These are phyloP conservation scores for Kitagawia praeruptora DNA, from an alignment of 129 eudicot genomes.

Conservation along the genomic window DNA sequence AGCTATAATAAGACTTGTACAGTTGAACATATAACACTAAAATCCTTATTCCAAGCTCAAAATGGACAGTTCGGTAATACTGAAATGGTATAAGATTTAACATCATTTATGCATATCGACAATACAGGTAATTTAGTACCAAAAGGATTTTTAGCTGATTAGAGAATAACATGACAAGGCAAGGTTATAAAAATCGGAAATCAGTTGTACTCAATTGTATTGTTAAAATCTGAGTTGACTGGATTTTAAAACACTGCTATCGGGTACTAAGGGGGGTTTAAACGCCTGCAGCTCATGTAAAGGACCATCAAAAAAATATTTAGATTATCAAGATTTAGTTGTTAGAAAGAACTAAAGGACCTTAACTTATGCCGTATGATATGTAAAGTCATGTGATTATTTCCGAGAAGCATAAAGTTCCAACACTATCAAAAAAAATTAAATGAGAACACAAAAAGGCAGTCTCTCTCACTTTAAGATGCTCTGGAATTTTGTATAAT, in stretches of 20 bases:
- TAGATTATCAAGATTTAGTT: background rate
- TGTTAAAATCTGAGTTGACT: too few relatives aligned
- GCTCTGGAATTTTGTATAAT: slow-evolving; percentile 84
- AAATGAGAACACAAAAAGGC: slow-evolving; percentile 7
- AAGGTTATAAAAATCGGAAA: too few relatives aligned
- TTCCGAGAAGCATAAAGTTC: background rate
- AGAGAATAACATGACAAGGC: background rate
- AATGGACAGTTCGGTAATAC: background rate
- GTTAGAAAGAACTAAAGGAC: background rate
- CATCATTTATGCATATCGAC: background rate
- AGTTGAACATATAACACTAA: background rate
- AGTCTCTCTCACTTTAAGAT: slow-evolving; percentile 61
- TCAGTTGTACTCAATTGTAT: too few relatives aligned
- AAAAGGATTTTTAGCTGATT: background rate
- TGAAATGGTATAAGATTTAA: background rate
- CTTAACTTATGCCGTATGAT: background rate
- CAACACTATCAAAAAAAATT: background rate
- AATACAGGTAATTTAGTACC: background rate
- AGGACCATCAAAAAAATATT: background rate
- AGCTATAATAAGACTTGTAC: background rate
- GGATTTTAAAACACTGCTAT: background rate
- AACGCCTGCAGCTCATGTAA: background rate
- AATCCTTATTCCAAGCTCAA: background rate
- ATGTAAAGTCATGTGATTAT: background rate
- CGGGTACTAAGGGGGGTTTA: background rate